Evolutionary conservation across 352 stramenopile species (phyloP), one percentile per base, ranked within the genome.

Genomic region (Thalassiosira sp.): DNA sequence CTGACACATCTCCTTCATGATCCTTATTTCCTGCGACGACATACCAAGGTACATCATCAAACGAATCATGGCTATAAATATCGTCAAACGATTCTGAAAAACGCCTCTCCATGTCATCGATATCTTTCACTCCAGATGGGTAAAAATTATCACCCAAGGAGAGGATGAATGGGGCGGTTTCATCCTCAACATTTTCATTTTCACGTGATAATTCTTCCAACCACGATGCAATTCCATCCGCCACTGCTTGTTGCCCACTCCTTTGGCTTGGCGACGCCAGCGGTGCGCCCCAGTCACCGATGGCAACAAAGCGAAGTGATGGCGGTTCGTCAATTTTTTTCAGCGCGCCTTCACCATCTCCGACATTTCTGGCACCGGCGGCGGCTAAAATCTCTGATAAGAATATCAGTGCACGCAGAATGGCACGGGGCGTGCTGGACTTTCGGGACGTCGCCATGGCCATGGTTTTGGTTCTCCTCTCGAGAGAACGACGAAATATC

Each of bases 81-180:
- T 62, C 20, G 13, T 71, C 33, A 27, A 62, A 71, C 31, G 62
- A 42, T 52, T 60, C 8, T 31, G 11, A 16, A 51, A 71, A 71
- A 24, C 62, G 62, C 35, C 46, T 20, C 2, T 13, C 22, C 35
- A 62, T 71, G 25, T 60, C 62, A 37, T 49, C 13, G 28, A 33
- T 15, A 46, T 27, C 27, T 68, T 25, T 57, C 43, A 68, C 42
- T 10, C 62, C 62, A 10, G 31, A 43, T 15, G 62, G 51, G 31
- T 71, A 71, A 27, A 71, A 71, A 52, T 71, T 71, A 54, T 71
- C 62, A 5, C 62, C 62, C 45, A 71, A 37, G 0, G 62, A 60
- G 22, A 71, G 43, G 18, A 71, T 56, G 18, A 71, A 71, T 37
- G 24, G 33, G 35, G 15, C 13, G 20, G 27, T 53, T 24, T 62